Percentiles rank a stretch among this genome's conserved stretches.
These are phyloP conservation scores for Phaeophleospora eucalypticola DNA, from an alignment of 2,329 filamentous ascomycete species.

Conservation along the genomic window DNA sequence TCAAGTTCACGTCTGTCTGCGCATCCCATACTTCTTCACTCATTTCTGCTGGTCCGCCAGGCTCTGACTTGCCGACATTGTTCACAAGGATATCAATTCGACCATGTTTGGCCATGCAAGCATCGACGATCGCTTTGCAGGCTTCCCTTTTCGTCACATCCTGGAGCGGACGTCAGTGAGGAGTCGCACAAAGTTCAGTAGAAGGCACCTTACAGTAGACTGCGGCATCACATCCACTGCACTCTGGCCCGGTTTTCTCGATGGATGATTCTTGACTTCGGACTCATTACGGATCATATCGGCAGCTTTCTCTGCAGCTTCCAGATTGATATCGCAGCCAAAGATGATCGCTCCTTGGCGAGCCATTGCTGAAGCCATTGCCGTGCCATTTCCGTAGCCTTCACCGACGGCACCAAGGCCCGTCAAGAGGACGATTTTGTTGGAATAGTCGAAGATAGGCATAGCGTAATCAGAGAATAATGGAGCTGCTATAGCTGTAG, in stretches of 20 bases:
- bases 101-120: slow-evolving; percentile 50
- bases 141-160: slow-evolving; percentile 52
- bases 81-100: slow-evolving; percentile 59
- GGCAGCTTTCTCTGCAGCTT: slow-evolving; percentile 24
- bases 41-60: slow-evolving; percentile 49
- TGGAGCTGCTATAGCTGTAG: too few relatives aligned
- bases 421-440: slow-evolving; percentile 46
- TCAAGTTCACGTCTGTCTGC: slow-evolving; percentile 54
- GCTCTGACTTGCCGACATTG: slow-evolving; percentile 55
- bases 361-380: slow-evolving; percentile 40
- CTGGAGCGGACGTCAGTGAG: slow-evolving; percentile 8
- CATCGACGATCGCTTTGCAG: slow-evolving; percentile 51
- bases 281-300: slow-evolving; percentile 22
- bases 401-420: slow-evolving; percentile 43
- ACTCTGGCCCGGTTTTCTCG: slow-evolving; percentile 10
- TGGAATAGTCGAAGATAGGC: slow-evolving; percentile 38
- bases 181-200: neutral
- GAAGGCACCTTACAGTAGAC: slow-evolving; percentile 17
- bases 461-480: too few relatives aligned
- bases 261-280: slow-evolving; percentile 18
- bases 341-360: slow-evolving; percentile 48
- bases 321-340: slow-evolving; percentile 47
- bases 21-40: slow-evolving; percentile 49
- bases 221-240: slow-evolving; percentile 22
- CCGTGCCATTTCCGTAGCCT: slow-evolving; percentile 48